Base-by-base conservation (phyloP, 164 flowering plant genomes). In the Magnolia officinalis region DNA sequence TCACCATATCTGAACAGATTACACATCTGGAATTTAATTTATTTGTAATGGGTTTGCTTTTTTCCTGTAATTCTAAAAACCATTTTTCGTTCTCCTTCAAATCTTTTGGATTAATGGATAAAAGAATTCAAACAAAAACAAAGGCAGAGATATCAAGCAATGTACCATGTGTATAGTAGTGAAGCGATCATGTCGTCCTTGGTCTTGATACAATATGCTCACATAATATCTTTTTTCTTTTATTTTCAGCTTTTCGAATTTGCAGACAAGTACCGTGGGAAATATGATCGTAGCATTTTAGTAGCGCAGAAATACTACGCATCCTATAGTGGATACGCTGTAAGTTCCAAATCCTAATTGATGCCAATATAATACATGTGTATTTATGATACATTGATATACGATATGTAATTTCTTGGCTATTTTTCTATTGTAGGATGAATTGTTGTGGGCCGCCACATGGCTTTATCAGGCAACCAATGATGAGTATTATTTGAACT, bases 211-310 rank as follows among this genome's bases (percentile, higher is more conserved):
- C 61, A 55, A 55, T 55, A 55, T 55, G 61, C 18, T 55, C 61
- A 16, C 61, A 11, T 19, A 55, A 37, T 3, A 13, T 10, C 16
- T 55, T 55, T 9, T 55, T 55, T 16, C 2, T 55, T 55, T 11
- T 55, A 8, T 16, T 71, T 63, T 65, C 95, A 96, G 99, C 92
- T 96, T 2, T 96, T 88, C 72, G 86, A 83, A 29, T 88, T 88
- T 78, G 91, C 91, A 14, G 96, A 96, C 87, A 91, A 89, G 74
- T 94, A 94, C 88, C 85, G 98, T 73, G 98, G 99, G 75, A 92
- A 93, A 86, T 96, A 96, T 68, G 98, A 94, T 83, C 85, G 92
- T 84, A 93, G 96, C 84, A 94, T 96, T 31, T 82, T 83, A 1
- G 92, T 92, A 68, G 98, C 98, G 0, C 93, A 86, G 80, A 91